Conservation (phyloP, 2,329 filamentous ascomycete species). For the Colletotrichum shisoi region DNA sequence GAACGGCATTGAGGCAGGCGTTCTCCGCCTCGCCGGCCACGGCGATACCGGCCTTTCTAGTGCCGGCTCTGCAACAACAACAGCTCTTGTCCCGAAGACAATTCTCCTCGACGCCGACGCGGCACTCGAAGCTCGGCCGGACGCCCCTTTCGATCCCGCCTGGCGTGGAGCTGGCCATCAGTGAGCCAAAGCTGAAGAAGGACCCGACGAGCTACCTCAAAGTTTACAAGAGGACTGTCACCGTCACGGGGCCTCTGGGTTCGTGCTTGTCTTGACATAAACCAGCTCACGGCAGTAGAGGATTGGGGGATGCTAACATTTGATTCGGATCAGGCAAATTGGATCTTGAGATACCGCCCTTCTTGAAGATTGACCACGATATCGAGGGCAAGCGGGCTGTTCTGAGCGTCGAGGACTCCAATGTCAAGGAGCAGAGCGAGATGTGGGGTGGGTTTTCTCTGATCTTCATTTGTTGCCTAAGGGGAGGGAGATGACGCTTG, state of each 20-base stretch:
- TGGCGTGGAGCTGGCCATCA: constrained; percentile 78
- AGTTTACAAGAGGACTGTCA: constrained; percentile 71
- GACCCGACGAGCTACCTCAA: constrained; percentile 67
- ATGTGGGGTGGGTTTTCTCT: constrained; percentile 82
- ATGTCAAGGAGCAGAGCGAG: constrained; percentile 78
- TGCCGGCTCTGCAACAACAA: constrained; percentile 69
- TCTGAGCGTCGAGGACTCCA: constrained; percentile 73
- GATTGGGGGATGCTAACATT: constrained; percentile 2
- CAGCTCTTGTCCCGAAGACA: constrained; percentile 53
- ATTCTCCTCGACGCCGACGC: constrained; percentile 76
- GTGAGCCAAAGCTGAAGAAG: constrained; percentile 65
- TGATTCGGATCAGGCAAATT: constrained; percentile 67
- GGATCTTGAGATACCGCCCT: constrained; percentile 79
- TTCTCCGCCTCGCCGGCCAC: constrained; percentile 57
- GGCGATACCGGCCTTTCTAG: constrained; percentile 74
- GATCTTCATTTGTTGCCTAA: not conserved
- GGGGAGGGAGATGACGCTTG: too few species aligned
- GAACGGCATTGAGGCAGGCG: constrained; percentile 66
- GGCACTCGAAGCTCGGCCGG: constrained; percentile 83
- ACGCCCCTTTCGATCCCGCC: constrained; percentile 82
- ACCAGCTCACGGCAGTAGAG: not conserved
- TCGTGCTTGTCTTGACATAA: constrained; percentile 44
- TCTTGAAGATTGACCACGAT: constrained; percentile 76
- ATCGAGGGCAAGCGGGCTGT: constrained; percentile 67
- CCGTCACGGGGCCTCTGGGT: constrained; percentile 84